These are phyloP conservation scores for Melanopsichium pennsylvanicum DNA, from an alignment of 1,284 basidiomycete species.

Conservation along the genomic window DNA sequence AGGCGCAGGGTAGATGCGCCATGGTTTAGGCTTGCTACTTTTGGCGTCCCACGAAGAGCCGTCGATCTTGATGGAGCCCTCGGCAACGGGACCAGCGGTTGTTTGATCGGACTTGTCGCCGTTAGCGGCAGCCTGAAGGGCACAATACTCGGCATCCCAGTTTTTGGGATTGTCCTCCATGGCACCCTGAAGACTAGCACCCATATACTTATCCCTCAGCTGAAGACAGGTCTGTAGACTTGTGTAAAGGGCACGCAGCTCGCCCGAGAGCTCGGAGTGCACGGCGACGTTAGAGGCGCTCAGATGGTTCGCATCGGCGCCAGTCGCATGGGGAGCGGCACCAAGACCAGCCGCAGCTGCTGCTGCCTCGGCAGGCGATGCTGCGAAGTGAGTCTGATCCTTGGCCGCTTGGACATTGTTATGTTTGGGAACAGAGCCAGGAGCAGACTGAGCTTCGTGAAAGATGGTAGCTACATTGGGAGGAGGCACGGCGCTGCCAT, in stretches of 20 bases:
- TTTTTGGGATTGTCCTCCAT: constrained; percentile 65
- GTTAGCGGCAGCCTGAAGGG: constrained; percentile 19
- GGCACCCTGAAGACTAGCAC: constrained; percentile 53
- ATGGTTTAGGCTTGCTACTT: constrained; percentile 55
- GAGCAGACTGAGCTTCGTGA: constrained; percentile 8
- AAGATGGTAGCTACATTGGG: constrained; percentile 46
- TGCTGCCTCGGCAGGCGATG: constrained; percentile 54
- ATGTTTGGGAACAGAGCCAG: constrained; percentile 19
- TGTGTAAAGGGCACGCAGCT: constrained; percentile 55
- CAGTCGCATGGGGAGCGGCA: constrained; percentile 26
- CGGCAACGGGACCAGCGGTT: constrained; percentile 9
- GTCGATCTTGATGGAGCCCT: constrained; percentile 58
- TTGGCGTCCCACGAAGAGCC: constrained; percentile 46
- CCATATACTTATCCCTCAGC: constrained; percentile 65
- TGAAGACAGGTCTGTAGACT: constrained; percentile 59
- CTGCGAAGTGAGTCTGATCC: constrained; percentile 35
- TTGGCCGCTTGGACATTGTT: constrained; percentile 14
- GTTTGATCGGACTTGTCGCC: constrained; percentile 4
- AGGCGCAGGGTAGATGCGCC: constrained; percentile 63
- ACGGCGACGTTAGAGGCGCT: constrained; percentile 35
- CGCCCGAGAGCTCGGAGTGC: constrained; percentile 52
- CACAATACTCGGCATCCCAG: constrained; percentile 65
- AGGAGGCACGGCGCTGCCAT: constrained; percentile 39
- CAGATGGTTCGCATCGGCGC: constrained; percentile 17
- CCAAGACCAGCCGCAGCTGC: constrained; percentile 52